Conservation (phyloP, 2,329 filamentous ascomycete species). For the Orbilia javanica region DNA sequence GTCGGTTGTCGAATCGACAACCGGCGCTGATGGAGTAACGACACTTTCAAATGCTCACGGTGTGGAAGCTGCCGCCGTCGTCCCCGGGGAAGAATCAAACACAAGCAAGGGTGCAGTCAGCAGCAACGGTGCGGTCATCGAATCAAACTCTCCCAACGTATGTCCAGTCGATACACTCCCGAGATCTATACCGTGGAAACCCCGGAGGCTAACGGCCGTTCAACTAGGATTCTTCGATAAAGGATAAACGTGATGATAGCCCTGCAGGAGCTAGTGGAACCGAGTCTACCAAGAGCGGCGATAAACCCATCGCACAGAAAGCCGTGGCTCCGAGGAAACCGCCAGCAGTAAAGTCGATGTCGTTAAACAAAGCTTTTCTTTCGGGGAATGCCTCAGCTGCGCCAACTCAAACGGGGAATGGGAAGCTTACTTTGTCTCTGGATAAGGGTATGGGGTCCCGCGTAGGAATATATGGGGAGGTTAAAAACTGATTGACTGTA, state of each 20-base stretch:
- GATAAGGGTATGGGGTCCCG: slow-evolving; percentile 65
- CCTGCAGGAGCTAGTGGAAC: slow-evolving; percentile 63
- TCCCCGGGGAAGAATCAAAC: slow-evolving; percentile 61
- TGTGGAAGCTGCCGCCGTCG: slow-evolving; percentile 62
- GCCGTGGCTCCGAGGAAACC: slow-evolving; percentile 73
- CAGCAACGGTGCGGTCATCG: slow-evolving; percentile 33
- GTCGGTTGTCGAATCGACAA: slow-evolving; percentile 70
- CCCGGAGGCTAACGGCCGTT: slow-evolving; percentile 27
- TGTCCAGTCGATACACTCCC: slow-evolving; percentile 10
- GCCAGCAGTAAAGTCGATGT: slow-evolving; percentile 84
- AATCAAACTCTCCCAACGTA: slow-evolving; percentile 47
- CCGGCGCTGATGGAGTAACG: slow-evolving; percentile 70
- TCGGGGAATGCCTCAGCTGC: slow-evolving; percentile 74
- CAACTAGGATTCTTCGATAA: slow-evolving; percentile 53
- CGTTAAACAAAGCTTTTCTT: slow-evolving; percentile 85
- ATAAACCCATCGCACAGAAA: slow-evolving; percentile 61
- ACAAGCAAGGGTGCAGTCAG: slow-evolving; percentile 36
- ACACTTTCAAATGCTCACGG: slow-evolving; percentile 65
- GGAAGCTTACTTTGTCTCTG: slow-evolving; percentile 65
- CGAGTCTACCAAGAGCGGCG: slow-evolving; percentile 65
- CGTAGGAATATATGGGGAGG: background rate
- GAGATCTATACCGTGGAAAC: background rate
- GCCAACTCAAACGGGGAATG: slow-evolving; percentile 67
- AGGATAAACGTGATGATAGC: slow-evolving; percentile 58
- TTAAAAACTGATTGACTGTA: slow-evolving; percentile 23